phyloP scores from a whole-genome alignment of 2,329 filamentous ascomycete species.

The Boeremia lycopersici region DNA sequence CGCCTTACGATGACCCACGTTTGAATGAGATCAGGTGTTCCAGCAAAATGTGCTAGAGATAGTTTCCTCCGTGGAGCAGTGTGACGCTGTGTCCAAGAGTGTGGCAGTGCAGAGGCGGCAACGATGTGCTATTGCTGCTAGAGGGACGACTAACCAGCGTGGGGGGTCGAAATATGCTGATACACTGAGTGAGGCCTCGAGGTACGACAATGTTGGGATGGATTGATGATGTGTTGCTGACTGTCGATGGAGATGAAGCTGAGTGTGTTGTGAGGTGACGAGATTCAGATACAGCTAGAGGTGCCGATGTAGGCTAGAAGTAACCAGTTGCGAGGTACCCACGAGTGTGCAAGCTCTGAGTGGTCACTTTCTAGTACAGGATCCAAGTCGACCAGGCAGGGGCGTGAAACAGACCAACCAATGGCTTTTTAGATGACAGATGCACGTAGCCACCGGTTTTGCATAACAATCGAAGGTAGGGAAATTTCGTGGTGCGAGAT shows the following conservation, averaged over 20 bases:
- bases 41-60: neutral
- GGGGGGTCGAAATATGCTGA: slow-evolving; percentile 17
- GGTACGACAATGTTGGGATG: slow-evolving; percentile 23
- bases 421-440: slow-evolving; percentile 40
- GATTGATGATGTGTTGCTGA: slow-evolving; percentile 20
- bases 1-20: slow-evolving; percentile 1
- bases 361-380: slow-evolving; percentile 48
- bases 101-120: slow-evolving; percentile 12
- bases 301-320: slow-evolving; percentile 39
- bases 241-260: slow-evolving; percentile 29
- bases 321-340: slow-evolving; percentile 44
- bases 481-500: slow-evolving; percentile 35
- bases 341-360: slow-evolving; percentile 39
- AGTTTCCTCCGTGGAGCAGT: neutral
- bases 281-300: slow-evolving; percentile 41
- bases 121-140: slow-evolving; percentile 9
- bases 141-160: slow-evolving; percentile 16
- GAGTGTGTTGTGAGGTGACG: slow-evolving; percentile 32
- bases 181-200: slow-evolving; percentile 15
- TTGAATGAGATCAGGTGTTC: neutral
- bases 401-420: slow-evolving; percentile 49
- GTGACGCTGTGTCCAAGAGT: neutral
- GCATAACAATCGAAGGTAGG: slow-evolving; percentile 31
- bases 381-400: slow-evolving; percentile 43
- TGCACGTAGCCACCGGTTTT: slow-evolving; percentile 46